Conservation (phyloP, 345 rosid genomes). For the Conringia planisiliqua region DNA sequence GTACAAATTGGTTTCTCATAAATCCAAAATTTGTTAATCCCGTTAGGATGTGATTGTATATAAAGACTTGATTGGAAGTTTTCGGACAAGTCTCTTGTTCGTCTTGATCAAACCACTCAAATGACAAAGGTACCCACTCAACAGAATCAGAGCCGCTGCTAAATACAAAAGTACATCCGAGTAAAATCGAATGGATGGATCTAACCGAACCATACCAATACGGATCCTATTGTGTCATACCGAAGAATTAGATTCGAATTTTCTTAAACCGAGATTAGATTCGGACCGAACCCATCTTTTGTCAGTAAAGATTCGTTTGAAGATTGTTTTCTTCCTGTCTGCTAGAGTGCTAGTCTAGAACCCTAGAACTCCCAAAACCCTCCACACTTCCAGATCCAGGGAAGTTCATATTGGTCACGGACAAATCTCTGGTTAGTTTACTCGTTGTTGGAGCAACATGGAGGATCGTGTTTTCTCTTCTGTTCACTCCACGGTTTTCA, state of each 20-base stretch:
- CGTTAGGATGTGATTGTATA: neutral
- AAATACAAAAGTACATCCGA: neutral
- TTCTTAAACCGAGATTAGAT: constrained; percentile 6
- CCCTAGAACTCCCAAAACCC: constrained; percentile 24
- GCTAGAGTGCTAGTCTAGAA: neutral
- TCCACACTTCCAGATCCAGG: neutral
- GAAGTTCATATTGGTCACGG: neutral
- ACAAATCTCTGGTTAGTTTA: neutral
- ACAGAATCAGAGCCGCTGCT: neutral
- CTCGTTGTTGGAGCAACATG: neutral
- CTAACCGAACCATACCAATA: neutral
- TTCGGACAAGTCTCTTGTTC: neutral
- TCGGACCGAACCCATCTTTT: neutral
- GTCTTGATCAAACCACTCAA: no score
- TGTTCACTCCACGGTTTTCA: constrained; percentile 69
- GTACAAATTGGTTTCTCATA: constrained; percentile 11
- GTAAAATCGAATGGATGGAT: neutral
- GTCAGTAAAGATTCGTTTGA: neutral
- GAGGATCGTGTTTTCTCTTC: constrained; percentile 42
- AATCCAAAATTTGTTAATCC: neutral
- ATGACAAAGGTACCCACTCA: no score
- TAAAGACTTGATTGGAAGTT: neutral
- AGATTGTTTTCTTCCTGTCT: neutral
- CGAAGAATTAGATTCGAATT: neutral
- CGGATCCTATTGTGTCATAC: neutral